Evolutionary conservation across 176 grass and related monocot species (phyloP).

Genomic region (Triticum turgidum): DNA sequence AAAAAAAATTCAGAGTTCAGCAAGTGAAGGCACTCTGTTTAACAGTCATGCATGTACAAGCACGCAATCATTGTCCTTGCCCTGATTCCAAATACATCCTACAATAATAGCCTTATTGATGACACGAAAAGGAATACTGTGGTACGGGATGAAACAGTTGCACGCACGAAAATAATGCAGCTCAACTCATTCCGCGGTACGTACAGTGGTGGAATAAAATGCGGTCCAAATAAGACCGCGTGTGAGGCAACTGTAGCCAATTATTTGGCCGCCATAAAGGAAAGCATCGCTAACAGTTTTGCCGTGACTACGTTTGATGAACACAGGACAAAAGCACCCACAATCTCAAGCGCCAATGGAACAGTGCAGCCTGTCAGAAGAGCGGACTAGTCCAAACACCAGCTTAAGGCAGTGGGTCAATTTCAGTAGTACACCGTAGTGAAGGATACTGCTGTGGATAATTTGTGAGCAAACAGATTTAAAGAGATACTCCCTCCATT

Average conservation of each 20-base stretch:
- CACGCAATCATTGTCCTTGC: slow-evolving; percentile 41
- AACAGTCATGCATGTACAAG: slow-evolving; percentile 20
- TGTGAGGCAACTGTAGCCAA: slow-evolving; percentile 38
- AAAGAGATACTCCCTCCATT: background rate
- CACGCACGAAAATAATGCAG: slow-evolving; percentile 31
- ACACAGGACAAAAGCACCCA: slow-evolving; percentile 38
- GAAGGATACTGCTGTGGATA: background rate
- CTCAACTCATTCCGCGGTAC: slow-evolving; percentile 25
- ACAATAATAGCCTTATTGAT: slow-evolving; percentile 39
- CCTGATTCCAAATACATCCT: slow-evolving; percentile 21
- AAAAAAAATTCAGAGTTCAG: no score
- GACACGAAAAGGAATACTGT: slow-evolving; percentile 14
- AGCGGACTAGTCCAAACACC: slow-evolving; percentile 21
- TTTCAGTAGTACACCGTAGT: no score
- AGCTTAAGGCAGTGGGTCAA: background rate
- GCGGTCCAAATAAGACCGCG: slow-evolving; percentile 17
- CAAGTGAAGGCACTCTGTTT: no score
- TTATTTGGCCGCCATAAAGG: slow-evolving; percentile 38
- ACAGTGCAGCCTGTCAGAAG: slow-evolving; percentile 18
- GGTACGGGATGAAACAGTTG: slow-evolving; percentile 26
- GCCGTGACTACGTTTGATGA: slow-evolving; percentile 28
- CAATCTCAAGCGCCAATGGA: slow-evolving; percentile 27
- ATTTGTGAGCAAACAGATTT: background rate
- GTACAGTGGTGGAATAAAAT: slow-evolving; percentile 22
- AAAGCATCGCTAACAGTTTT: slow-evolving; percentile 41